Percentiles rank a stretch among this genome's conserved stretches.
These are phyloP conservation scores for Panicum hallii DNA, from an alignment of 202 grass and related monocot species.

Conservation along the genomic window DNA sequence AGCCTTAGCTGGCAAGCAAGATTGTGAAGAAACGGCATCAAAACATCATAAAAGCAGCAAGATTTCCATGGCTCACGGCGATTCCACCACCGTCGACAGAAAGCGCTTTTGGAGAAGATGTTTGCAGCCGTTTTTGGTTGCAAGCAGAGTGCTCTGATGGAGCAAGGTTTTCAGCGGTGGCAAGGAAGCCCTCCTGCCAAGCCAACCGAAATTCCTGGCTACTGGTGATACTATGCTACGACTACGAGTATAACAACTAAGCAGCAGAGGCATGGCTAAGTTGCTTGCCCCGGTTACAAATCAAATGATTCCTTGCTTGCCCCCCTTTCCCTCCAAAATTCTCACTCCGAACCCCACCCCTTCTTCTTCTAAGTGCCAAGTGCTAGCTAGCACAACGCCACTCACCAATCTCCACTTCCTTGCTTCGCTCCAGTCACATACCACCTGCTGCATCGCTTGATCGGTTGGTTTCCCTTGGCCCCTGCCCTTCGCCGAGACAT, in stretches of 20 bases:
- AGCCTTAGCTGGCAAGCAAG: not conserved
- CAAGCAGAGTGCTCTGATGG: slow-evolving; percentile 2
- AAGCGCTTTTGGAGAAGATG: slow-evolving; percentile 14
- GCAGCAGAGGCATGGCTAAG: slow-evolving; percentile 4
- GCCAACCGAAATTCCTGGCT: slow-evolving; percentile 31
- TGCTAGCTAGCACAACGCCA: not conserved
- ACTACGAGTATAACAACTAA: not conserved
- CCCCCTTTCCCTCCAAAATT: slow-evolving; percentile 55
- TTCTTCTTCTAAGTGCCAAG: not conserved
- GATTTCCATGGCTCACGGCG: not conserved
- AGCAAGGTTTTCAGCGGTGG: not conserved
- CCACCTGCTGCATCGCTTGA: not conserved
- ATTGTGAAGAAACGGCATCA: not conserved
- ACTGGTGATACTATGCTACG: not conserved
- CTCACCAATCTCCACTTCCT: not conserved
- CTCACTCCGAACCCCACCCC: not conserved
- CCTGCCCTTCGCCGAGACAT: not conserved
- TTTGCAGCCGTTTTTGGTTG: not conserved
- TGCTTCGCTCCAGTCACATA: not conserved
- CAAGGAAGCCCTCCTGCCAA: slow-evolving; percentile 44
- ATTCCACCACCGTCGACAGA: not conserved
- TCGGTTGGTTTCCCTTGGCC: not conserved
- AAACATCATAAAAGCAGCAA: slow-evolving; percentile 23
- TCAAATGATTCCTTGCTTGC: slow-evolving; percentile 65
- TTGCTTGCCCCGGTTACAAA: slow-evolving; percentile 61